Evolutionary conservation across 345 rosid genomes (phyloP), one percentile per base, ranked within the genome.

Genomic region (Ceriops decandra): DNA sequence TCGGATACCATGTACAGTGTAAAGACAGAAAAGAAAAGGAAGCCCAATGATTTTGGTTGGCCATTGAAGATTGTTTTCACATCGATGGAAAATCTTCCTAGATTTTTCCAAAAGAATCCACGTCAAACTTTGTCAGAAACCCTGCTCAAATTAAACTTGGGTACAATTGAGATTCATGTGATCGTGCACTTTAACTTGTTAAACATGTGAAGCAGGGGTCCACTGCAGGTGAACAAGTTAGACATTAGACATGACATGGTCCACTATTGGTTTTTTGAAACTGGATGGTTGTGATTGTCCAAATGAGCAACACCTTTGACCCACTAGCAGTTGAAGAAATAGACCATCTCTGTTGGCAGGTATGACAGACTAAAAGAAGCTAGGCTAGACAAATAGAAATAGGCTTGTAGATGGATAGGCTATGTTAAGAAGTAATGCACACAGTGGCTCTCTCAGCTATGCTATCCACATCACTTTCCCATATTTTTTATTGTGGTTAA

Each of bases 261-360:
- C 79, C 79, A 63, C 67, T 52, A 31, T 69, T 60, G 26, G 26
- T 49, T 59, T 46, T 57, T 38, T 73, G 31, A 68, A 72, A 73
- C 2, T 28, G 60, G 76, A 72, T 57, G 81, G 77, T 70, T 73
- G 74, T 72, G 83, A 77, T 79, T 80, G 74, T 74, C 71, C 60
- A 26, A 38, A 22, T 33, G 71, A 61, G 68, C 60, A 78, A 64
- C 71, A 69, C 69, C 26, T 70, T 76, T 84, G 83, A 82, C 83
- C 86, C 83, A 80, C 87, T 46, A 71, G 85, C 75, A 71, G 81
- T 80, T 86, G 78, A 76, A 80, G 69, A 66, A 80, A 80, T 70
- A 57, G 87, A 76, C 83, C 22, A 72, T 74, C 80, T 74, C 68
- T 73, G 49, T 47, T 70, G 42, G 57, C 46, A 62, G 15, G 58